Percentiles rank a stretch among this genome's conserved stretches.
Evolutionary conservation across 2,329 filamentous ascomycete genomes (phyloP).

Genomic region (Hypoxylon sp.): DNA sequence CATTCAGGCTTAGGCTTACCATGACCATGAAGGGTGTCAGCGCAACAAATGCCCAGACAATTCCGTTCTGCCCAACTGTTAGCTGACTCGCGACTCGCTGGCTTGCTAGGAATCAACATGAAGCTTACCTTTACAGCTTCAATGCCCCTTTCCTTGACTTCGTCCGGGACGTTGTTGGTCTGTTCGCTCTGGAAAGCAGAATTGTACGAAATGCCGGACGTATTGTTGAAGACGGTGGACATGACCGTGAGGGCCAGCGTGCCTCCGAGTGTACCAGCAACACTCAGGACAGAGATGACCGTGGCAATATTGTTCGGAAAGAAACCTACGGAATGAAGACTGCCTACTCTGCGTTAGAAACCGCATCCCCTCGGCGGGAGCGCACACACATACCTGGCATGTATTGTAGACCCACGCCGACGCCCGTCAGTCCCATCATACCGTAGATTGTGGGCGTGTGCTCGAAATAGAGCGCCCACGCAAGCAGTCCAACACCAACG

Average conservation of each 20-base stretch:
- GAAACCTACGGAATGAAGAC: constrained; percentile 68
- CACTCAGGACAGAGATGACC: constrained; percentile 66
- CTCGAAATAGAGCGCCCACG: constrained; percentile 61
- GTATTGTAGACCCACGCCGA: constrained; percentile 69
- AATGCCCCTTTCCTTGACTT: constrained; percentile 43
- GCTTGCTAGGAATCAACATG: neutral
- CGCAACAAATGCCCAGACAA: constrained; percentile 71
- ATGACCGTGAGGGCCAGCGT: constrained; percentile 72
- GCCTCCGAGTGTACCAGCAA: constrained; percentile 69
- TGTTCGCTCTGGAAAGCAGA: constrained; percentile 42
- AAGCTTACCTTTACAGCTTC: constrained; percentile 50
- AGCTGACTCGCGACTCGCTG: constrained; percentile 11
- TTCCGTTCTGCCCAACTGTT: constrained; percentile 54
- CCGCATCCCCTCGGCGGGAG: neutral
- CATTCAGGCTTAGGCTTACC: constrained; percentile 43
- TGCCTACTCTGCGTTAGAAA: constrained; percentile 43
- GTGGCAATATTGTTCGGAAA: constrained; percentile 65
- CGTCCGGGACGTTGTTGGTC: constrained; percentile 46
- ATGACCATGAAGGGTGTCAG: constrained; percentile 65
- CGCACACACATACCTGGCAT: constrained; percentile 57
- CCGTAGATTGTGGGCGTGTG: constrained; percentile 63
- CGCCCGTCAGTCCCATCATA: constrained; percentile 71
- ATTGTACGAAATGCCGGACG: constrained; percentile 30
- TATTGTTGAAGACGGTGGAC: constrained; percentile 73
- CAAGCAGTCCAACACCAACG: constrained; percentile 64